Evolutionary conservation across 2,329 filamentous ascomycete genomes (phyloP).

Genomic region (Torrubiellomyces zombiae): DNA sequence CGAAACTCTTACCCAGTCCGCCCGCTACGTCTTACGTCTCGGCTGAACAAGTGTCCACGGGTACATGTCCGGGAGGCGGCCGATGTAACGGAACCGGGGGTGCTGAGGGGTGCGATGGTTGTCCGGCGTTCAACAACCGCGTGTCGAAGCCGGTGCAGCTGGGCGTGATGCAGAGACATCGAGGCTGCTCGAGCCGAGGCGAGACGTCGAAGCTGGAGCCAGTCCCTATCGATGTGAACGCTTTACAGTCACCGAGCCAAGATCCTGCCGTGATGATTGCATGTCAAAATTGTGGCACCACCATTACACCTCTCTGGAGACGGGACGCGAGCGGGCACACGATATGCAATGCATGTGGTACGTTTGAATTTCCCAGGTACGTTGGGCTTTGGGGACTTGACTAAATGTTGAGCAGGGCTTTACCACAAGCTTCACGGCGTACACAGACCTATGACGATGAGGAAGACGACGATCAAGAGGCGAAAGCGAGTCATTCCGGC

Average conservation of each 20-base stretch:
- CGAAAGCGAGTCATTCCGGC: slow-evolving; percentile 88
- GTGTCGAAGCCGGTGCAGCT: slow-evolving; percentile 74
- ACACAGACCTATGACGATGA: slow-evolving; percentile 94
- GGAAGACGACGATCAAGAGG: slow-evolving; percentile 92
- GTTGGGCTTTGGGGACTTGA: neutral
- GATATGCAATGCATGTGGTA: slow-evolving; percentile 97
- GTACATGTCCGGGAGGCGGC: slow-evolving; percentile 90
- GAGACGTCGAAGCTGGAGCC: slow-evolving; percentile 12
- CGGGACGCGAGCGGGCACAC: slow-evolving; percentile 88
- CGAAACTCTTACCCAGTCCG: slow-evolving; percentile 23
- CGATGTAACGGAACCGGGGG: slow-evolving; percentile 93
- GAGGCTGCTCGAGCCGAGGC: slow-evolving; percentile 14
- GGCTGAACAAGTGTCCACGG: slow-evolving; percentile 55
- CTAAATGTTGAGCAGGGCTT: slow-evolving; percentile 53
- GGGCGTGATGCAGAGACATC: slow-evolving; percentile 34
- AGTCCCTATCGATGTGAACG: slow-evolving; percentile 17
- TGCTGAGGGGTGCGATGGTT: slow-evolving; percentile 86
- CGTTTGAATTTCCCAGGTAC: slow-evolving; percentile 17
- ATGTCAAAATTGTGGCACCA: slow-evolving; percentile 93
- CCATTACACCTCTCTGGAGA: slow-evolving; percentile 90
- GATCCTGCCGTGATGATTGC: slow-evolving; percentile 48
- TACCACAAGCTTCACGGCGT: slow-evolving; percentile 94
- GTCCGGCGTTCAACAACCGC: slow-evolving; percentile 93
- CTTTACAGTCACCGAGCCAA: slow-evolving; percentile 14
- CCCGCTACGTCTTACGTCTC: slow-evolving; percentile 55